Evolutionary conservation across 176 grass and related monocot species (phyloP).

Genomic region (Elaeis guineensis): DNA sequence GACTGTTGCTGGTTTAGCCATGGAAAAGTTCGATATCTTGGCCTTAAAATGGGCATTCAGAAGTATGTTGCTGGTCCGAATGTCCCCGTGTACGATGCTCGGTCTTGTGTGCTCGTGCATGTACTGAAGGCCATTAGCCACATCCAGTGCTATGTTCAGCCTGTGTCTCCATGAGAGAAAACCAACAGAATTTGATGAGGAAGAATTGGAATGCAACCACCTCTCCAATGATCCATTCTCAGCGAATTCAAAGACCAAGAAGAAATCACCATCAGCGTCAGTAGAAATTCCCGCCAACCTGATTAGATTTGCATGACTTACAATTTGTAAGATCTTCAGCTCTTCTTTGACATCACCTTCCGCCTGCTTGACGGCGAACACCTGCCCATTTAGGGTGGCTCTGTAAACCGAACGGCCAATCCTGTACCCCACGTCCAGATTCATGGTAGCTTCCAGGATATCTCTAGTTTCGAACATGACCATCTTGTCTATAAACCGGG

Average conservation of each 20-base stretch:
- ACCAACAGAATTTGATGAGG: slow-evolving; percentile 16
- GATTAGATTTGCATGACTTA: slow-evolving; percentile 59
- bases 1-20: slow-evolving; percentile 18
- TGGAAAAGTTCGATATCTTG: slow-evolving; percentile 49
- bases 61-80: slow-evolving; percentile 46
- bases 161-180: slow-evolving; percentile 42
- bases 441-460: slow-evolving; percentile 54
- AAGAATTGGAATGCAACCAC: slow-evolving; percentile 35
- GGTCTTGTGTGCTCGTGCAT: slow-evolving; percentile 79
- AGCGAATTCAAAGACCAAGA: slow-evolving; percentile 53
- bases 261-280: slow-evolving; percentile 29
- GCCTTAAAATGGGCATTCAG: slow-evolving; percentile 47
- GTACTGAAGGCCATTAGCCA: slow-evolving; percentile 57
- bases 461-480: slow-evolving; percentile 28
- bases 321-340: slow-evolving; percentile 44
- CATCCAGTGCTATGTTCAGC: slow-evolving; percentile 46
- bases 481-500: slow-evolving; percentile 50
- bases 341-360: slow-evolving; percentile 45
- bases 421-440: slow-evolving; percentile 28
- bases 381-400: slow-evolving; percentile 33
- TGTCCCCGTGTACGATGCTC: slow-evolving; percentile 60
- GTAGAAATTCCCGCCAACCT: slow-evolving; percentile 41
- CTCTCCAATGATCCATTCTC: slow-evolving; percentile 64
- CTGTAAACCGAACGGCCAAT: slow-evolving; percentile 37
- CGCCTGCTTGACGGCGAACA: slow-evolving; percentile 48